These are phyloP conservation scores for Aphanomyces stellatus DNA, from an alignment of 352 stramenopile genomes.

Conservation along the genomic window DNA sequence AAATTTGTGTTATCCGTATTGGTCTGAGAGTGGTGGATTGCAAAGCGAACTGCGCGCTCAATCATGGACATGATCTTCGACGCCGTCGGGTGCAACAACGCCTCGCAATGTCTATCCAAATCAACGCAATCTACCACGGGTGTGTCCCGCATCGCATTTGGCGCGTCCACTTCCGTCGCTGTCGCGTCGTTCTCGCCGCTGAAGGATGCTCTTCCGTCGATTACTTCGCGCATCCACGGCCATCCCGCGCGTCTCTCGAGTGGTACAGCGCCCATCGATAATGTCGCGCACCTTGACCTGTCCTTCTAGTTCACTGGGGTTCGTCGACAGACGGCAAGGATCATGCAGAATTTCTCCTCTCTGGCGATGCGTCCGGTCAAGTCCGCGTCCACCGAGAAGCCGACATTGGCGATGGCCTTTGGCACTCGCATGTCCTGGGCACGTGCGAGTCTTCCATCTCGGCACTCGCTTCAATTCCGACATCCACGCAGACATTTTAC, in stretches of 20 bases:
- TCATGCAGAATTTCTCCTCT: neutral
- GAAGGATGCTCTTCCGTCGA: too few species aligned
- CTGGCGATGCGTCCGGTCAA: constrained; percentile 2
- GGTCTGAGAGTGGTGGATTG: neutral
- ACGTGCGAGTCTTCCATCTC: constrained; percentile 1
- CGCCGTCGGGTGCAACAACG: constrained; percentile 17
- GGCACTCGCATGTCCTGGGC: neutral
- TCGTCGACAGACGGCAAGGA: neutral
- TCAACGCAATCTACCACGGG: neutral
- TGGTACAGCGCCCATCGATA: neutral
- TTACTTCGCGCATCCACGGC: neutral
- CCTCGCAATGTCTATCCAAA: constrained; percentile 6
- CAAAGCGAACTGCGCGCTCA: neutral
- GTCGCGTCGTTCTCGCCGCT: neutral
- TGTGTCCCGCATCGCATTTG: neutral
- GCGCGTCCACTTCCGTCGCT: neutral
- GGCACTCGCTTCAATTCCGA: constrained; percentile 1
- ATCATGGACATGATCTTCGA: neutral
- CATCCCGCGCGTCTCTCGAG: constrained; percentile 3
- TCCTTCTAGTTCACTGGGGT: constrained; percentile 15
- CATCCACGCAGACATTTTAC: neutral
- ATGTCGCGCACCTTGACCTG: too few species aligned
- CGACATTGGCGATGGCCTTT: neutral
- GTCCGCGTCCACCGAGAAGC: neutral
- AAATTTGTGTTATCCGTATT: too few species aligned